Conservation (phyloP, 108 stramenopile species). For the Pseudonitzschia delicatissima region DNA sequence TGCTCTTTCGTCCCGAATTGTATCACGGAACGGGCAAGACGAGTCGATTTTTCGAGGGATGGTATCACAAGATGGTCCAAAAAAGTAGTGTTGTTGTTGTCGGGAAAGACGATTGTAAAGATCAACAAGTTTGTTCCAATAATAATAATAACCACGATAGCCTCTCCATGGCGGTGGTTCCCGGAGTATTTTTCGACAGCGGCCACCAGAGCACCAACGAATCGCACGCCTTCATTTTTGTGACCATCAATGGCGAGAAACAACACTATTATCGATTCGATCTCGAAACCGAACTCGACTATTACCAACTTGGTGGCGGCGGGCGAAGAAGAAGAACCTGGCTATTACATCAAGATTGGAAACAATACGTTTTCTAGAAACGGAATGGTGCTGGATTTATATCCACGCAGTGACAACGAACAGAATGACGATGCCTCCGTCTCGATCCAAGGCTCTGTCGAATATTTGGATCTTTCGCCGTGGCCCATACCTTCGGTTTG, state of each 20-base stretch:
- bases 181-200: not conserved
- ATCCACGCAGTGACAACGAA: not conserved
- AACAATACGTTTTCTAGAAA: not conserved
- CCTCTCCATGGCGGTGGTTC: conserved; percentile 5
- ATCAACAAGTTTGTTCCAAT: not conserved
- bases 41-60: not conserved
- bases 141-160: not conserved
- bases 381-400: not conserved
- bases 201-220: not conserved
- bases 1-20: not conserved
- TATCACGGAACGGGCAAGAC: not conserved
- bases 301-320: too few relatives aligned
- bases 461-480: not conserved
- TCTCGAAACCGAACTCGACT: not conserved
- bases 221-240: conserved; percentile 4
- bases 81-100: not conserved
- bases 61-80: conserved; percentile 8
- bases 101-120: not conserved
- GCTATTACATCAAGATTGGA: not conserved
- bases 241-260: conserved; percentile 7
- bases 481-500: not conserved
- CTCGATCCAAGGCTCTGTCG: not conserved
- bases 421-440: not conserved
- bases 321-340: not conserved
- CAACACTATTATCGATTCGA: conserved; percentile 11